A percentile compares a stretch with the other conserved stretches of the same genome.
phyloP scores from a whole-genome alignment of 2,329 filamentous ascomycete genomes.

The Phoma sp. region DNA sequence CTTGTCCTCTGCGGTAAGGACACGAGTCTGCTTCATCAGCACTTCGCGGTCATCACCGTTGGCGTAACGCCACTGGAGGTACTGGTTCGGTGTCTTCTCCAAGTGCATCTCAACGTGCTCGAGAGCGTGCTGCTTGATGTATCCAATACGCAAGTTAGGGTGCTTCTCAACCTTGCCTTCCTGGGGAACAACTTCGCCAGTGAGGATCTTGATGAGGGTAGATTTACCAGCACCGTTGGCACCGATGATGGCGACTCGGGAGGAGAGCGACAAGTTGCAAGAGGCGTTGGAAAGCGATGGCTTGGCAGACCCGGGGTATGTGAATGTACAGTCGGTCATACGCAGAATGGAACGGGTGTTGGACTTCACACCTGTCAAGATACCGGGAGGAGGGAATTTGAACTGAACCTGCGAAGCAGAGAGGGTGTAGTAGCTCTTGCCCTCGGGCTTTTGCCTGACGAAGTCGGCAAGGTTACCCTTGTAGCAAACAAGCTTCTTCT shows the following conservation, averaged over 20 bases:
- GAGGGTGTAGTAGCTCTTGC: slow-evolving; percentile 97
- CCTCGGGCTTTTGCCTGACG: slow-evolving; percentile 89
- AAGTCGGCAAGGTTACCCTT: slow-evolving; percentile 84
- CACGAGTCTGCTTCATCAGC: slow-evolving; percentile 94
- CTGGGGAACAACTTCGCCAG: slow-evolving; percentile 86
- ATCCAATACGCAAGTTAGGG: slow-evolving; percentile 96
- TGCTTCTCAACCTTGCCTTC: slow-evolving; percentile 94
- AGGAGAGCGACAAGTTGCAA: slow-evolving; percentile 87
- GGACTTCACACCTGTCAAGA: slow-evolving; percentile 94
- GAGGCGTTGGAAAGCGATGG: slow-evolving; percentile 87
- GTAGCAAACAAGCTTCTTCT: slow-evolving; percentile 91
- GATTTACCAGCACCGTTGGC: slow-evolving; percentile 98
- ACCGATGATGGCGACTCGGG: slow-evolving; percentile 93
- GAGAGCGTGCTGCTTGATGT: slow-evolving; percentile 98
- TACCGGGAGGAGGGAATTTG: slow-evolving; percentile 97
- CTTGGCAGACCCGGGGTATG: slow-evolving; percentile 89
- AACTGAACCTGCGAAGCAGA: slow-evolving; percentile 89
- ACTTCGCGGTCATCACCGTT: slow-evolving; percentile 98
- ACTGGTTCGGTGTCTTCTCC: slow-evolving; percentile 99
- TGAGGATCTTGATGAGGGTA: slow-evolving; percentile 96
- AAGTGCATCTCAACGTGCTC: slow-evolving; percentile 99
- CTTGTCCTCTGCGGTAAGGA: slow-evolving; percentile 83
- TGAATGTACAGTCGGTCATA: slow-evolving; percentile 90
- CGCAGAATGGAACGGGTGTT: slow-evolving; percentile 92
- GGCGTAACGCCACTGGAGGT: slow-evolving; percentile 97